Evolutionary conservation across 2,329 filamentous ascomycete species (phyloP), one percentile per base, ranked within the genome.

Genomic region (Diaporthe destruens): DNA sequence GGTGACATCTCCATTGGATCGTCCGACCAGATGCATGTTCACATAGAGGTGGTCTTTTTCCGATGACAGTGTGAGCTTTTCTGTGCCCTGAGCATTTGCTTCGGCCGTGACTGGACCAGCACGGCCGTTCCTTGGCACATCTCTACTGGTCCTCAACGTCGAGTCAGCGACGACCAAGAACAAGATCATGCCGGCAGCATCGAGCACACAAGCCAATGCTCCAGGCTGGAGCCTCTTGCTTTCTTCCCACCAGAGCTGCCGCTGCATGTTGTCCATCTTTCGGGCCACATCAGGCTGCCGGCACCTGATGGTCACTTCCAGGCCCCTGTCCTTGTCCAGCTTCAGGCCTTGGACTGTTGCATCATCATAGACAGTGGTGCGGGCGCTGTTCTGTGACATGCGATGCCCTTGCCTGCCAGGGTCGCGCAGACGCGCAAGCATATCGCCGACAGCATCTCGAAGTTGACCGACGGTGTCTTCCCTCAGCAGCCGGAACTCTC

Each of bases 401-500:
- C n/a, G n/a, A 9, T 23, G 12, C 1, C 54, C 72, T 57, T 70
- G 75, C 20, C 51, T 34, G 49, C 12, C 32, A 29, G 57, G 39
- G 9, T 67, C 56, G 25, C 77, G 79, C 23, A 84, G 78, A 2
- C 75, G 74, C 4, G 84, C 77, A 12, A 86, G 78, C 63, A 85
- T 80, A 32, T 81, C 74, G 51, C 81, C 81, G 2, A 88, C 83
- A 0, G 83, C 83, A 75, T 89, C 85, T 49, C 86, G 82, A 6
- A 90, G 80, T 72, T 88, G 85, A 0, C 87, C 87, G 2, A 90
- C 80, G 0, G 85, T 88, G 74, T 90, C 88, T 77, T 90, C 86
- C 2, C 88, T 83, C 1, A 90, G 77, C 0, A 90, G 82, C 20
- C 88, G 84, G 63, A 90, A 90, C 69, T 90, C 85, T 70, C 85